Base-by-base conservation (phyloP, 768 basidiomycete species). In the Lepiota brunneoincarnata region DNA sequence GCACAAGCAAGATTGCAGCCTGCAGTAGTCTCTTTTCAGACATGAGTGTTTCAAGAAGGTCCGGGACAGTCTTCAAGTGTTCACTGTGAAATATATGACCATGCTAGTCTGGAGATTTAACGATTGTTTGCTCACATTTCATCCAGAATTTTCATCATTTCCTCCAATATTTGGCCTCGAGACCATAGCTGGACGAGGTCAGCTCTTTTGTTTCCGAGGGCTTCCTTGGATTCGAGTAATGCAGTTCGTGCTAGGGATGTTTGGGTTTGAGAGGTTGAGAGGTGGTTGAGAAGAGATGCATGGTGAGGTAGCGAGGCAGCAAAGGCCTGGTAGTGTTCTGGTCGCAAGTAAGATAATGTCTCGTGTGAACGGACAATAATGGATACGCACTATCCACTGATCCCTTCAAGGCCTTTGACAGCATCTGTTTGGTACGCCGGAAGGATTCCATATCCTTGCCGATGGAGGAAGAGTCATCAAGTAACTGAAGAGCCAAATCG, bases 281-380 rank as follows among this genome's bases (percentile, higher is more conserved):
- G 78, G 53, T 91, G 87, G 42, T 71, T 80, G 37, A 94, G 62
- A 11, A 98, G 76, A 2, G 85, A 80, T 2, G 91, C 82, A 67
- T 98, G 97, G 59, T 93, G 92, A 0, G 95, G 93, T 20, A 98
- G 75, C 0, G 94, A 87, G n/a, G 93, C 86, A 39, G 93, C 93
- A 67, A 98, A 98, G 2, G 94, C 86, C 69, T 96, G 87, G 66
- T 95, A 97, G 63, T 98, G 88, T 62, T 87, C 90, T 91, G 69
- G 15, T 42, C 41, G 26, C 37, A 28, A 48, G 41, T 53, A n/a
- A 59, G 57, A 52, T 23, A 24, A n/a, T 31, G 20, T 39, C 41
- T 48, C 42, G 23, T 10, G 34, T 34, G 4, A 38, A 38, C 31
- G 26, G 23, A 36, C 46, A 51, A 42, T n/a, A 38, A 49, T n/a